phyloP scores from a whole-genome alignment of 2,329 filamentous ascomycete genomes.

The Colletotrichum tropicicola region DNA sequence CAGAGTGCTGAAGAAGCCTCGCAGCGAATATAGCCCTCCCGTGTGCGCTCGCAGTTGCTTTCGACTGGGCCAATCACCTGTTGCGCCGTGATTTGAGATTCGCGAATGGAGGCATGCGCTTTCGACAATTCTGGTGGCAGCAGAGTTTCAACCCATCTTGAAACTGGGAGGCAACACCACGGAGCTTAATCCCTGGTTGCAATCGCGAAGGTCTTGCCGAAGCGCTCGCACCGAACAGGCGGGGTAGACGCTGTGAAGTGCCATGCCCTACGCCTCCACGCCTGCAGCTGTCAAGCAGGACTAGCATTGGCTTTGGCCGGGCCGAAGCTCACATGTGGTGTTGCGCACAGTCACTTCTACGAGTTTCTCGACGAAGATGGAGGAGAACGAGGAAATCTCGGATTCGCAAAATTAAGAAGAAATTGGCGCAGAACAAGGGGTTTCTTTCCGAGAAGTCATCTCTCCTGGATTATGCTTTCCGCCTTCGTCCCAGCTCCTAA shows the following conservation, averaged over 20 bases:
- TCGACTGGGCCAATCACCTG: too few relatives aligned
- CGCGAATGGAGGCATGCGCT: background rate
- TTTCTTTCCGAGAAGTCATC: too few relatives aligned
- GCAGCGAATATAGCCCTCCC: too few relatives aligned
- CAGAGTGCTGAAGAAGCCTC: too few relatives aligned
- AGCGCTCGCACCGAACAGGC: slow-evolving; percentile 18
- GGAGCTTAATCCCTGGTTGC: slow-evolving; percentile 10
- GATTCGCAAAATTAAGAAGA: too few relatives aligned
- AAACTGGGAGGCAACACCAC: background rate
- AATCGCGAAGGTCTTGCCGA: background rate
- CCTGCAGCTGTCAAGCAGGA: background rate
- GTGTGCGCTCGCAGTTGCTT: too few relatives aligned
- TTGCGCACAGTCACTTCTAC: background rate
- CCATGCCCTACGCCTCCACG: background rate
- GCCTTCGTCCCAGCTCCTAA: background rate
- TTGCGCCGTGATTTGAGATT: too few relatives aligned
- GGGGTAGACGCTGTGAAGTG: slow-evolving; percentile 3
- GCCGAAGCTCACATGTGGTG: slow-evolving; percentile 19
- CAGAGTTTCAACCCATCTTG: slow-evolving; percentile 13
- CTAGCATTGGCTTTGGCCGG: background rate
- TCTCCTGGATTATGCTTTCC: too few relatives aligned
- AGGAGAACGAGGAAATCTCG: background rate
- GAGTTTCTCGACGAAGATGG: too few relatives aligned
- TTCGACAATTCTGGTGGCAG: slow-evolving; percentile 8
- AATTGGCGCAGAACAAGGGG: too few relatives aligned